phyloP scores from a whole-genome alignment of 371 early-diverging fungal species.

The Chytridiales sp. region DNA sequence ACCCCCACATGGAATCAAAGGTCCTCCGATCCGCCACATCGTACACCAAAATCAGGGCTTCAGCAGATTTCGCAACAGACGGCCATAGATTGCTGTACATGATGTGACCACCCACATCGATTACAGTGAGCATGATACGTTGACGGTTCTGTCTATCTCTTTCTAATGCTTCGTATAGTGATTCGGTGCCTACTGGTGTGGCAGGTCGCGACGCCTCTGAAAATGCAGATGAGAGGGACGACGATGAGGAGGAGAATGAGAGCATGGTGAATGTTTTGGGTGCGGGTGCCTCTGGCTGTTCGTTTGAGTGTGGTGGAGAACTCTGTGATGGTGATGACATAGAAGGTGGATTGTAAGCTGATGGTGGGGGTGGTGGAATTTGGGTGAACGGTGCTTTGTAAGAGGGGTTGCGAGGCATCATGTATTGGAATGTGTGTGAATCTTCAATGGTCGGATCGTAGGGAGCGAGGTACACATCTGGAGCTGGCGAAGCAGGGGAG shows the following conservation, averaged over 20 bases:
- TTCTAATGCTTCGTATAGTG: conserved; percentile 13
- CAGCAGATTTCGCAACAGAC: conserved; percentile 32
- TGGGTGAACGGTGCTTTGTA: conserved; percentile 15
- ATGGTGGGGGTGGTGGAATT: conserved; percentile 8
- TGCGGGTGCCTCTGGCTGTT: background rate
- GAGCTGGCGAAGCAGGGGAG: too few relatives aligned
- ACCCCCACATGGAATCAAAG: conserved; percentile 31
- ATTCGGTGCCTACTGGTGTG: background rate
- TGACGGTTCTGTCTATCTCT: conserved; percentile 23
- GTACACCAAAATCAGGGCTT: conserved; percentile 43
- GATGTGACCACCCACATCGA: conserved; percentile 39
- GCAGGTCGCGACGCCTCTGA: background rate
- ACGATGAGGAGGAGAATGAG: background rate
- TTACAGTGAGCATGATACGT: conserved; percentile 32
- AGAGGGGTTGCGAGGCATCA: conserved; percentile 10
- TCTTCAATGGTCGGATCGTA: conserved; percentile 40
- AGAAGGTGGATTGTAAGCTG: too few relatives aligned
- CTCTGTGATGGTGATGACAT: conserved; percentile 13
- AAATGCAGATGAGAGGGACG: background rate
- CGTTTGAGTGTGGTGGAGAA: conserved; percentile 3
- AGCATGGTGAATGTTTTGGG: too few relatives aligned
- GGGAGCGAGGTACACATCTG: conserved; percentile 12
- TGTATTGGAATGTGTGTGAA: conserved; percentile 26
- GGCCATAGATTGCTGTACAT: conserved; percentile 28
- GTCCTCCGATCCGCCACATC: conserved; percentile 34